These are phyloP conservation scores for Nemania diffusa DNA, from an alignment of 2,329 filamentous ascomycete genomes.

Conservation along the genomic window DNA sequence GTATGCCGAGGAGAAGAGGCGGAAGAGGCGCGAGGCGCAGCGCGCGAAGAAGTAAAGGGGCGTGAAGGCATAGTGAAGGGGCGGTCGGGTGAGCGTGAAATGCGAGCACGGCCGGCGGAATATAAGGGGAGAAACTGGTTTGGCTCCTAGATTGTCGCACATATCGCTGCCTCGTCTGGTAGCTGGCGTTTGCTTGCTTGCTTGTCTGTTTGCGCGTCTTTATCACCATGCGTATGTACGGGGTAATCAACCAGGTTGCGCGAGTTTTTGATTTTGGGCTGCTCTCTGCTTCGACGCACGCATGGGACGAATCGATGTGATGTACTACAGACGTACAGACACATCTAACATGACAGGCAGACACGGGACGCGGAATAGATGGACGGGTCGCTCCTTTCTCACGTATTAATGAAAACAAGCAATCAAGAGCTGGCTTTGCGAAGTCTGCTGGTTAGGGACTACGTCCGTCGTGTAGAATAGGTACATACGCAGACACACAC, in stretches of 20 bases:
- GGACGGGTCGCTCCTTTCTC: neutral
- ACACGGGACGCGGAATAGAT: neutral
- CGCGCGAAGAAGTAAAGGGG: constrained; percentile 10
- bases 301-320: neutral
- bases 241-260: neutral
- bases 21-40: constrained; percentile 52
- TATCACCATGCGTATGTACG: neutral
- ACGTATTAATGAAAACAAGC: neutral
- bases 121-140: neutral
- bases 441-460: neutral
- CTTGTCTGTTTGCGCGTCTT: neutral
- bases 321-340: neutral
- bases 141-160: neutral
- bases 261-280: neutral
- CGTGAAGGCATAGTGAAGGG: neutral
- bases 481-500: neutral
- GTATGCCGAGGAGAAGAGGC: constrained; percentile 58
- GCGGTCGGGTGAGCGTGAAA: neutral
- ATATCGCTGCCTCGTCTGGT: neutral
- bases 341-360: neutral
- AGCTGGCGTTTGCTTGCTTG: neutral
- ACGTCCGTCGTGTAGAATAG: constrained; percentile 24
- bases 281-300: neutral
- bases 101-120: no score
- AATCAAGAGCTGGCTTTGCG: neutral